Base-by-base conservation (phyloP, 331 rosid genomes). In the Stylosanthes scabra region DNA sequence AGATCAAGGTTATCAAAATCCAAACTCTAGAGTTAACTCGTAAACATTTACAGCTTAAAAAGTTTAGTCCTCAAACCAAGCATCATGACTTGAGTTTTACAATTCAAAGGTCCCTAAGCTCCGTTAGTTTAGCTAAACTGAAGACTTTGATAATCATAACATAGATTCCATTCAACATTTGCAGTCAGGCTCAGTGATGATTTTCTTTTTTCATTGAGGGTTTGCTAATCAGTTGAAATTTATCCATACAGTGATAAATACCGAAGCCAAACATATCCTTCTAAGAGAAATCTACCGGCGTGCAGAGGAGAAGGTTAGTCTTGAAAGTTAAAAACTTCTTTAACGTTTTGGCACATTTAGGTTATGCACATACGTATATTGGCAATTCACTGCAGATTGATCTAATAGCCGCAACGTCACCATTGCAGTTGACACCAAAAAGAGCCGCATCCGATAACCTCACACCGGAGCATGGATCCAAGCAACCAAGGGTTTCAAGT, bases 391-490 rank as follows among this genome's bases (percentile, higher is more conserved):
- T 47, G 10, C 11, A 13, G 5, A 27, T 37, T 11, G 13, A 78
- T 11, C 74, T 78, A 77, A 59, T 58, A 55, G 76, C 13, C 49
- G 67, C 56, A 41, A 71, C 71, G 71, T 82, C 72, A 56, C 76
- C 25, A 28, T 79, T 82, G 91, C 96, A 94, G 97, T 72, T 90
- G 82, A 91, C 88, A 72, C 92, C 89, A 37, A 94, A 94, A 83
- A 83, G 96, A 83, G 93, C 97, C 44, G 96, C 99, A 42, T 70
- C 96, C 8, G 96, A 90, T 67, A 81, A 80, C 75, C 93, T 90
- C 52, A 55, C 76, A 68, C 97, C 93, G 0, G 93, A 91, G 83
- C 96, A 88, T 76, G 96, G 95, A 81, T 66, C 81, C 87, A 94
- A 94, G 84, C 95, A 84, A 82, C 92, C 81, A 2, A 88, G 93